Evolutionary conservation across 2,329 filamentous ascomycete genomes (phyloP), one percentile per base, ranked within the genome.

Genomic region (Pseudocercospora fijiensis): DNA sequence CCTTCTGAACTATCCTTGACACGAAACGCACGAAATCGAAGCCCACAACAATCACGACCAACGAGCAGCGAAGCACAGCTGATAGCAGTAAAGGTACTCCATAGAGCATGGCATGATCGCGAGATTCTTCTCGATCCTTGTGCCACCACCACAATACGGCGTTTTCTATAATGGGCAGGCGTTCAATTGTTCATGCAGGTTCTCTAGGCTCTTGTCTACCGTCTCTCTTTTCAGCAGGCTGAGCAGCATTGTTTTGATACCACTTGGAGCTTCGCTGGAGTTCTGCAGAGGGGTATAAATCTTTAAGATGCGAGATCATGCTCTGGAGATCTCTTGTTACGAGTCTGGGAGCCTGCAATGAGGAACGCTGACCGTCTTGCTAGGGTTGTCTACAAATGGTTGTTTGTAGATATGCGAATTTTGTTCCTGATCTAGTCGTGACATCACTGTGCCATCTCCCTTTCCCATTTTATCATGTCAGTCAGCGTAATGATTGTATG

Each of bases 1-100:
- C 49, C 49, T 49, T 43, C 53, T 49, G 57, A 26, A 62, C 41
- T 57, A 43, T 53, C 49, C 47, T 59, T 57, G 55, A 62, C 57
- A 41, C 28, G 27, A 47, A 55, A 18, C 28, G 49, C 47, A 55
- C 33, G 37, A 61, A 27, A 8, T 49, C 51, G 33, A 37, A 49
- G 57, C 16, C 37, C 33, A 45, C 37, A 7, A 47, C 57, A 55
- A 27, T 20, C 53, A 33, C 53, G 28, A 56, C 30, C 53, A n/a
- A 56, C 53, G 18, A 56, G 30, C 28, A 33, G 30, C 30, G 53
- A 56, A 56, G 30, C 53, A 41, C 53, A 56, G 27, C 53, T 33
- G 53, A 56, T 22, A 56, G 53, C 16, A 56, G 53, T 56, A 56
- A 37, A 56, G 37, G 53, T 26, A 56, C 28, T 30, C 28, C 28